Base-by-base conservation (phyloP, 768 basidiomycete genomes). In the Tubosaeta sp. region DNA sequence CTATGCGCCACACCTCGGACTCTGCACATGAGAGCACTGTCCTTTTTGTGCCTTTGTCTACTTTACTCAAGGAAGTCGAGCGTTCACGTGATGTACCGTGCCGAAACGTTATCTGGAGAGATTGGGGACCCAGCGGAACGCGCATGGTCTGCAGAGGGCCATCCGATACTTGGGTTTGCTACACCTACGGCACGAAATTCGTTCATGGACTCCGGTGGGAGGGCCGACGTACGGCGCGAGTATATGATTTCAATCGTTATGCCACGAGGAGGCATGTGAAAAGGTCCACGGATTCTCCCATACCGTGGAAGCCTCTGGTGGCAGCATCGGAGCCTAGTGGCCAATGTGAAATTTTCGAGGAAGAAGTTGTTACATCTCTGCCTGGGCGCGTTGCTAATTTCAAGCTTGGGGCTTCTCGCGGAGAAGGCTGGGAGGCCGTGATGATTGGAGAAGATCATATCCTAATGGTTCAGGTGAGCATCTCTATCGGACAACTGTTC, bases 391-490 rank as follows among this genome's bases (percentile, higher is more conserved):
- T 63, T 16, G 48, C 46, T 25, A 46, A 22, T 35, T 3, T 66
- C 40, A 31, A 45, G 4, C 58, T 66, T 38, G 25, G 51, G 5
- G 39, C 41, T 25, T 48, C 34, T 25, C 52, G 57, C 8, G n/a
- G 41, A 16, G 35, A 55, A 7, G 58, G 57, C 10, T 69, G 68
- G 66, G 61, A 62, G 4, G 62, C 67, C 32, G 59, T 59, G 22
- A 72, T 73, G 72, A 59, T 73, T 12, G 61, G 68, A 5, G 72
- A 73, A 51, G 61, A 73, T 44, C 63, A 64, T 18, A 58, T 73
- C 21, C 40, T 73, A 2, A 56, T 69, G 49, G 65, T 72, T 32
- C 61, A 68, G 52, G 71, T 70, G 49, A 48, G 60, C 3, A 19
- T 44, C 10, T 25, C 10, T 25, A 16, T 24, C 11, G 2, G 4